A percentile compares a stretch with the other conserved stretches of the same genome.
phyloP scores from a whole-genome alignment of 805 yeast species.

The Metschnikowia noctiluminum region DNA sequence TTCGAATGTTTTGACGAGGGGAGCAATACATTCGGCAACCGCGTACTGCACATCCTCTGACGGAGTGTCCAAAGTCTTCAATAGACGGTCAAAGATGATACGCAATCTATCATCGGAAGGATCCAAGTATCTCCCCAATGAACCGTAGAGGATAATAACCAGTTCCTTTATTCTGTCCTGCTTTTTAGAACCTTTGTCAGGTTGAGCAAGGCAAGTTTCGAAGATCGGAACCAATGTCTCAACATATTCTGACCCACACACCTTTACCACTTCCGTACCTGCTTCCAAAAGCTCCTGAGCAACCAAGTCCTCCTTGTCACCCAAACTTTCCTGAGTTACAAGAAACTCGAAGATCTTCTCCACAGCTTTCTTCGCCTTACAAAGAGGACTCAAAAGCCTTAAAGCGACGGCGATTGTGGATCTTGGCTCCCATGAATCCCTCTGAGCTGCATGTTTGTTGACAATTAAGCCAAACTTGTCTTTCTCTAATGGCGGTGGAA shows the following conservation, averaged over 20 bases:
- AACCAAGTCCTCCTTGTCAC: conserved; percentile 69
- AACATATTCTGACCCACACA: conserved; percentile 63
- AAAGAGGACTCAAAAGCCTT: conserved; percentile 52
- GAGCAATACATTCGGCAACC: conserved; percentile 80
- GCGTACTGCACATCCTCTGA: conserved; percentile 89
- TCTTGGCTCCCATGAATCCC: conserved; percentile 82
- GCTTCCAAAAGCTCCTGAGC: conserved; percentile 84
- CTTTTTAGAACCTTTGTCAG: conserved; percentile 42
- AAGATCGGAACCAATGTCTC: conserved; percentile 79
- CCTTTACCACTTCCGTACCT: conserved; percentile 69
- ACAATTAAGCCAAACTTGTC: conserved; percentile 81
- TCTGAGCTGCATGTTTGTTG: conserved; percentile 54
- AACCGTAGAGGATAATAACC: conserved; percentile 84
- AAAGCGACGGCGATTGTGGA: conserved; percentile 75
- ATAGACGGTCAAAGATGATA: conserved; percentile 62
- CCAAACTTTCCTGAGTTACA: conserved; percentile 61
- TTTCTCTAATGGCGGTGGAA: conserved; percentile 70
- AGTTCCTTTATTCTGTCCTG: conserved; percentile 71
- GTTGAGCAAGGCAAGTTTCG: conserved; percentile 59
- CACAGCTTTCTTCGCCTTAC: conserved; percentile 37
- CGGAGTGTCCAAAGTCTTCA: conserved; percentile 78
- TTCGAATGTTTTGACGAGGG: conserved; percentile 62
- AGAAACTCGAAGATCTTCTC: conserved; percentile 59
- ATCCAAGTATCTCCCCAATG: conserved; percentile 80
- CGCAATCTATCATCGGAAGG: conserved; percentile 62